Base-by-base conservation (phyloP, 1,284 basidiomycete genomes). In the Ganoderma lucidum region DNA sequence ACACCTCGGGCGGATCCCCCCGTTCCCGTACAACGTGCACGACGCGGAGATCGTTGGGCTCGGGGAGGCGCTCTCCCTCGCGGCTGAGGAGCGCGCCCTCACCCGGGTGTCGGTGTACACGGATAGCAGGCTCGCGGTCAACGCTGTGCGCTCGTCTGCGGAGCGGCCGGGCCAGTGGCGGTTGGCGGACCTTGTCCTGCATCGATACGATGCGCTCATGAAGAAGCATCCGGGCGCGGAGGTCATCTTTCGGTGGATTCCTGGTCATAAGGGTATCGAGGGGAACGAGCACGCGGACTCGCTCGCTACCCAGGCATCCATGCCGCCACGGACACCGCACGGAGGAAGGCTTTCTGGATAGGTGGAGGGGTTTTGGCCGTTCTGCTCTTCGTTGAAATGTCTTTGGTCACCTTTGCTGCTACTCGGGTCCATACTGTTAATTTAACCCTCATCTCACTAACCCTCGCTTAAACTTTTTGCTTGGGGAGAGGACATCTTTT, bases 271-370 rank as follows among this genome's bases (percentile, higher is more conserved):
- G 9, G 62, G 62, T 8, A 37, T 63, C n/a, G 30, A 63, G n/a
- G 62, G 62, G n/a, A 63, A 63, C 62, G 62, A 63, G 44, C 51
- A 51, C 6, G 62, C 62, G 32, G 62, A 63, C 48, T 28, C 42
- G 19, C 32, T 48, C 4, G 62, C 62, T 12, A 15, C 14, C 9
- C 10, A 63, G 48, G 62, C 62, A 14, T 37, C 44, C 39, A 41
- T 41, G 23, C 48, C 48, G 48, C 48, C 48, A 51, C 48, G 48
- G 48, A 23, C 23, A 23, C 59, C n/a, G 3, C 59, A n/a, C 10
- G 14, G 14, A 28, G 9, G 23, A 42, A 23, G 32, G 58, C 17
- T 9, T 2, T 9, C 23, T 60, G 1, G 39, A 35, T n/a, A 37
- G 58, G 58, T 10, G 37, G 58, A 60, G 37, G 39, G 23, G 0